Base-by-base conservation (phyloP, 1,284 basidiomycete species). In the Puccinia coronata region DNA sequence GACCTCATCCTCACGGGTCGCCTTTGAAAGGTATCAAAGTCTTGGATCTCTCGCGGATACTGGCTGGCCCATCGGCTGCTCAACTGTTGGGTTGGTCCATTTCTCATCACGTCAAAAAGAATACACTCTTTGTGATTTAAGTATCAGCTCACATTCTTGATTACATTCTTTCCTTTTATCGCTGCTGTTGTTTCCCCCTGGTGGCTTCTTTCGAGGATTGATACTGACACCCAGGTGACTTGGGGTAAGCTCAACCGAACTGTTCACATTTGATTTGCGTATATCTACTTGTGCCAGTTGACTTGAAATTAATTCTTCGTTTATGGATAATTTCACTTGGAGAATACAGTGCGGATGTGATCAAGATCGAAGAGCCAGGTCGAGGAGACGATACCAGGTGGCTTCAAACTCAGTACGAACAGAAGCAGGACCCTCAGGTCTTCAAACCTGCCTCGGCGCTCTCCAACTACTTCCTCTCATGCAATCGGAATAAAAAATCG, bases 401-500 rank as follows among this genome's bases (percentile, higher is more conserved):
- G 86, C 83, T 73, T 1, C 92, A 87, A 85, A 87, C 86, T 57
- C 51, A 77, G 75, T 74, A 65, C 78, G 82, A 82, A 82, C 84
- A 12, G 39, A 16, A 28, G 18, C 69, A 71, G 47, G 49, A 57
- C 57, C 93, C 94, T 2, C 89, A 90, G 9, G 93, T 93, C 2
- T 91, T 92, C 31, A 84, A 90, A 25, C 84, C 88, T 4, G 84
- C 88, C 9, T 86, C 88, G 49, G 88, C 89, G 49, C 90, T 90
- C 0, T 93, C 93, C 2, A 94, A 96, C 0, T 98, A 98, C 86
- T 98, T 97, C 85, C 89, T 98, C 20, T 90, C 92, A 1, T 91
- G 90, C 0, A 98, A 98, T 86, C 89, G 96, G 75, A 95, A 94
- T 88, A 96, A 96, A 86, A 67, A 82, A 9, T 84, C 85, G 5